Base-by-base conservation (phyloP, 2,329 filamentous ascomycete genomes). In the Ceratocystis huliohia region DNA sequence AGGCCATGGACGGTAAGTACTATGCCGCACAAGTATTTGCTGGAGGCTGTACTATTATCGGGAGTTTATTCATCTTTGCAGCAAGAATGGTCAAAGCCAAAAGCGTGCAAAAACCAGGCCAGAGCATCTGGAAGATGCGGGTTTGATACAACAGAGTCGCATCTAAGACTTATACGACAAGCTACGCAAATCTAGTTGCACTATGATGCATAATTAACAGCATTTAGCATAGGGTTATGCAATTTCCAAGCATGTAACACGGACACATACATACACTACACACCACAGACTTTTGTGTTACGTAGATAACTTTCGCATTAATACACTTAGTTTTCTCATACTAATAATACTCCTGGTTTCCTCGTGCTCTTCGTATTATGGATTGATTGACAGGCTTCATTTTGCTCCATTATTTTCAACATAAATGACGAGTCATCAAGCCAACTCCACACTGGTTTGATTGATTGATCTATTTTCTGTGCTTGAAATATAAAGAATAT, bases 21-120 rank as follows among this genome's bases (percentile, higher is more conserved):
- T 70, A 72, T 5, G 81, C 78, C 0, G 80, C 81, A 5, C 80
- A 83, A 73, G 72, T 71, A 0, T 84, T 82, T 69, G 77, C 79
- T 0, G 81, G 78, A 0, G 70, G 71, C 0, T 66, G 65, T 25
- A 59, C 61, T 2, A n/a, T 66, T 53, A 7, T 66, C 50, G 65
- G 65, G n/a, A 61, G 65, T 5, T 28, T 59, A 4, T 66, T 66
- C 25, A 64, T 66, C 33, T 6, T 48, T 0, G 59, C 65, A 20
- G 65, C 65, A 15, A 33, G 65, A 59, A 63, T 59, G 48, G 22
- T 63, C 15, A 66, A 66, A 50, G 65, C 61, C 10, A 25, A 20
- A 37, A 61, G 61, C 2, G 28, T 64, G 13, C 46, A 64, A 46
- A 57, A 48, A 13, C 65, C 65, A 5, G 61, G 65, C 17, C 59